Percentiles rank a stretch among this genome's conserved stretches.
Evolutionary conservation across 305 asterid species (phyloP).

Genomic region (Fraxinus sp.): DNA sequence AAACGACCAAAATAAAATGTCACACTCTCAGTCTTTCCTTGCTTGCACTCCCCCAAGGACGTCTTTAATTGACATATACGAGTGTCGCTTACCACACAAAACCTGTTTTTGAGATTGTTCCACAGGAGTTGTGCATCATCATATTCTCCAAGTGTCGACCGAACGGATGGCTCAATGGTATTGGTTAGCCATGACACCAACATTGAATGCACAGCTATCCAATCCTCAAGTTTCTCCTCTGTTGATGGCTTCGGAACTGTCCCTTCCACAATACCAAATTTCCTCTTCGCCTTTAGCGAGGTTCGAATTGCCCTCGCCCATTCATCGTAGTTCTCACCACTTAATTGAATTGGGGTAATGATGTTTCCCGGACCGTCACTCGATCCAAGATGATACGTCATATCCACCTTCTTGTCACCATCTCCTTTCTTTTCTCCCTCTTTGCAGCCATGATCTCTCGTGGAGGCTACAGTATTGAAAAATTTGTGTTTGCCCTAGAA

Average conservation of each 20-base stretch:
- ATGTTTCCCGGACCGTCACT: background rate
- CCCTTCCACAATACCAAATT: background rate
- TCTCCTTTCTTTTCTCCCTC: background rate
- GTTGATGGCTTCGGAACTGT: background rate
- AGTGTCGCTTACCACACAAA: too few species aligned
- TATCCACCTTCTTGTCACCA: background rate
- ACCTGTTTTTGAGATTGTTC: too few species aligned
- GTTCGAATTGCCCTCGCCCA: background rate
- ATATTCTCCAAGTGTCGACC: background rate
- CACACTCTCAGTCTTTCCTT: too few species aligned
- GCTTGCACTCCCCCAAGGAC: too few species aligned
- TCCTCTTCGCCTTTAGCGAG: background rate
- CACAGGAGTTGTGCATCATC: too few species aligned
- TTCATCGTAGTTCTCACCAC: background rate
- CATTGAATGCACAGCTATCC: background rate
- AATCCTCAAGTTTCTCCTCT: background rate
- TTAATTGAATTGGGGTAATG: background rate
- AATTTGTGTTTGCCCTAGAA: background rate
- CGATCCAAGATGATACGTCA: background rate
- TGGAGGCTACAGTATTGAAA: background rate
- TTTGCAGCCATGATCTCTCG: conserved; percentile 6
- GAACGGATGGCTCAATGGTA: background rate
- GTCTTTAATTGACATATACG: too few species aligned
- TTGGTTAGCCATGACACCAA: background rate
- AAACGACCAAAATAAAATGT: too few species aligned